Conservation (phyloP, 148 eudicot species). For the Rhododendron simsii region DNA sequence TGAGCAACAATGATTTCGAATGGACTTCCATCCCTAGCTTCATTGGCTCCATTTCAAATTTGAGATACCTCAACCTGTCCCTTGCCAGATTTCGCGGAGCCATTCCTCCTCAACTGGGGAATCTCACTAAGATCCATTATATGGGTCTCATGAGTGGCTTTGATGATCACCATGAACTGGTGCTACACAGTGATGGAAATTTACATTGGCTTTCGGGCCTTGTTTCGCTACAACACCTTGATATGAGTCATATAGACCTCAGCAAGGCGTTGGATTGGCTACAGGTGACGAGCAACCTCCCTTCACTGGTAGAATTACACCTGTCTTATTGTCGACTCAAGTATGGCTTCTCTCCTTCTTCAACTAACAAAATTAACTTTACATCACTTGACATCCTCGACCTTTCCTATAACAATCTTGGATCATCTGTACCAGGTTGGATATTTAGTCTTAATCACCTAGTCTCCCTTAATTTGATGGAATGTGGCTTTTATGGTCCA, state of each 20-base stretch:
- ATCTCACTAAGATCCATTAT: constrained; percentile 1
- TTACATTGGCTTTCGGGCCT: background rate
- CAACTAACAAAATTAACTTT: background rate
- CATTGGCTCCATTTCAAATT: constrained; percentile 16
- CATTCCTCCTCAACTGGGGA: constrained; percentile 12
- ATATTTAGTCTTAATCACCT: background rate
- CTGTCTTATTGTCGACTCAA: background rate
- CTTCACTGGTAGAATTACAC: background rate
- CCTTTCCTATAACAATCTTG: background rate
- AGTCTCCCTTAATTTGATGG: background rate
- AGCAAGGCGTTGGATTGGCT: background rate
- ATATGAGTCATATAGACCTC: background rate
- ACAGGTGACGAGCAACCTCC: background rate
- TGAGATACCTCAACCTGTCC: constrained; percentile 23
- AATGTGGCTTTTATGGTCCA: background rate
- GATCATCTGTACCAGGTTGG: background rate
- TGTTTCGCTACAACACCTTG: background rate
- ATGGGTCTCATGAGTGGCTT: background rate
- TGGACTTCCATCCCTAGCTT: constrained; percentile 2
- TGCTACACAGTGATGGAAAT: background rate
- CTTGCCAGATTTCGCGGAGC: background rate
- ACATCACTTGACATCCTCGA: background rate
- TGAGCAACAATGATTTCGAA: too few species aligned
- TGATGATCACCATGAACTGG: too few species aligned
- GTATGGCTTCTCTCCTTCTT: background rate